phyloP scores from a whole-genome alignment of 1,284 basidiomycete species.

The Moesziomyces parantarcticus region DNA sequence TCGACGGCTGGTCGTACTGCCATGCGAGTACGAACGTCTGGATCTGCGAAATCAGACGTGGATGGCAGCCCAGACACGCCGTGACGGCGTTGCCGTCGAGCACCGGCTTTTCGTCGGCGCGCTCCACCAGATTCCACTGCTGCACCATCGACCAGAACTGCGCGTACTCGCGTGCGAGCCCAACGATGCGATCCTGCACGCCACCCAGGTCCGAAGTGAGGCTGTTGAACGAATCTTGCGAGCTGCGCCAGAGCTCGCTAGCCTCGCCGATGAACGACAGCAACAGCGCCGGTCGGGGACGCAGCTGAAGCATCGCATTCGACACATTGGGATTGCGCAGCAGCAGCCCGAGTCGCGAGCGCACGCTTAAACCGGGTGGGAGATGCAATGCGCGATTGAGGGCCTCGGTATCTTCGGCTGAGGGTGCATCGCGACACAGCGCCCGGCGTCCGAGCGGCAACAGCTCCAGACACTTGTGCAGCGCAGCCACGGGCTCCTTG shows the following conservation, averaged over 20 bases:
- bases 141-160: slow-evolving; percentile 46
- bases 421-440: slow-evolving; percentile 12
- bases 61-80: slow-evolving; percentile 39
- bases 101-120: slow-evolving; percentile 45
- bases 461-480: slow-evolving; percentile 37
- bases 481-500: slow-evolving; percentile 51
- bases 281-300: slow-evolving; percentile 39
- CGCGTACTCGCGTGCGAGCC: slow-evolving; percentile 28
- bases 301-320: slow-evolving; percentile 30
- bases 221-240: slow-evolving; percentile 1
- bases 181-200: slow-evolving; percentile 13
- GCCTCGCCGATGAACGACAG: slow-evolving; percentile 49
- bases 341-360: slow-evolving; percentile 44
- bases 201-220: slow-evolving; percentile 10
- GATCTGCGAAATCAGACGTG: slow-evolving; percentile 49
- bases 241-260: slow-evolving; percentile 15
- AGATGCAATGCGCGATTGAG: slow-evolving; percentile 27
- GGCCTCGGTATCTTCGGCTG: slow-evolving; percentile 6
- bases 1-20: slow-evolving; percentile 44
- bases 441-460: slow-evolving; percentile 27
- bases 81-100: slow-evolving; percentile 60
- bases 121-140: slow-evolving; percentile 22
- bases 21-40: slow-evolving; percentile 56
- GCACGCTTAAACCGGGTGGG: slow-evolving; percentile 26
- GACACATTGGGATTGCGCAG: slow-evolving; percentile 40